phyloP scores from a whole-genome alignment of 768 basidiomycete species.

The Rickenella mellea region DNA sequence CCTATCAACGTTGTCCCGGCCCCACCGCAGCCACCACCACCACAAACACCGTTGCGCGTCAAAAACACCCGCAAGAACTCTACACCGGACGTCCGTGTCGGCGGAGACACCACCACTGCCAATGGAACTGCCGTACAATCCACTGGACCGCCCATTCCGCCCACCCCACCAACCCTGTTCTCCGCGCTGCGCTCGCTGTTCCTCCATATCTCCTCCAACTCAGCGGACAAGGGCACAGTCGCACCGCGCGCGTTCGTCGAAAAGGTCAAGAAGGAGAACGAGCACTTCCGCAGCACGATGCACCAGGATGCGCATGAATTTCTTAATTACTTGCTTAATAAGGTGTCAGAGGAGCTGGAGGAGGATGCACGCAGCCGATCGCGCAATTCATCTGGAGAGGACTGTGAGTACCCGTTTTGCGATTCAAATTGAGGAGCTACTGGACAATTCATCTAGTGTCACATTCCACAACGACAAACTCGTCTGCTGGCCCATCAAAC shows the following conservation, averaged over 20 bases:
- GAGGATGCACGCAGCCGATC: constrained; percentile 42
- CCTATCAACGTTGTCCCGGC: constrained; percentile 27
- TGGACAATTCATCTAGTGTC: constrained; percentile 35
- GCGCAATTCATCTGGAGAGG: constrained; percentile 37
- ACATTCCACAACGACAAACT: constrained; percentile 40
- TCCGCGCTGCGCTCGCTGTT: constrained; percentile 93
- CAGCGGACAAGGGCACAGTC: constrained; percentile 72
- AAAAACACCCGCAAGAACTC: constrained; percentile 47
- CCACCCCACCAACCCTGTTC: constrained; percentile 68
- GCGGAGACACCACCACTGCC: not conserved
- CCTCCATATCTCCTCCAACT: constrained; percentile 70
- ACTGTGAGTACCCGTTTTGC: constrained; percentile 40
- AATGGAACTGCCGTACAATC: constrained; percentile 18
- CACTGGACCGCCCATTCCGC: constrained; percentile 34
- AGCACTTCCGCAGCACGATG: constrained; percentile 80
- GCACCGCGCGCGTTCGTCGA: constrained; percentile 88
- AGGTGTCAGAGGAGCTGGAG: constrained; percentile 88
- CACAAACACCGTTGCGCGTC: constrained; percentile 28
- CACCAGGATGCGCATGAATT: constrained; percentile 99
- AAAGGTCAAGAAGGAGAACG: constrained; percentile 88
- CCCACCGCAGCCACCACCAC: constrained; percentile 18
- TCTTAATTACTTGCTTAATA: constrained; percentile 87
- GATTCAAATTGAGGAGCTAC: constrained; percentile 2
- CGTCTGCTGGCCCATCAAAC: constrained; percentile 30
- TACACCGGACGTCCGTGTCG: not conserved